Percentiles rank a stretch among this genome's conserved stretches.
Conservation (phyloP, 179 eudicot species). For the Carnegiea gigantea region DNA sequence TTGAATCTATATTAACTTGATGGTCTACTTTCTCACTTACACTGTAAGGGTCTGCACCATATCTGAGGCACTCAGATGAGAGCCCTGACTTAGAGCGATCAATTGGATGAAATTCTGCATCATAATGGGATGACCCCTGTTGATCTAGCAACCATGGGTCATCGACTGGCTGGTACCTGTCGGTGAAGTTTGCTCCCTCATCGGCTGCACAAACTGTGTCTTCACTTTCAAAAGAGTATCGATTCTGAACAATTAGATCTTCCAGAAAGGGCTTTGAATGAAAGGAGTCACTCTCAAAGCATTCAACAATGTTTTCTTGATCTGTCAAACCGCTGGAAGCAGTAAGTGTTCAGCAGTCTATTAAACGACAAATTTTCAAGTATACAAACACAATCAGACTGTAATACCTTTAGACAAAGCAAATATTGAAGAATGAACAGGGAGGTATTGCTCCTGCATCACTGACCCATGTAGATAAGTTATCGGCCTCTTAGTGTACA, state of each 20-base stretch:
- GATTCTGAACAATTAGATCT: constrained; percentile 40
- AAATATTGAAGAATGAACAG: constrained; percentile 34
- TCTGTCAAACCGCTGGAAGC: constrained; percentile 89
- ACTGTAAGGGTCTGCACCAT: constrained; percentile 5
- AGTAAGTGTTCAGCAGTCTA: constrained; percentile 82
- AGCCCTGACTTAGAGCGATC: constrained; percentile 32
- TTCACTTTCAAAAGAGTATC: constrained; percentile 25
- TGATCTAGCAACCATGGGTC: constrained; percentile 46
- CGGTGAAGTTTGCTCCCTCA: constrained; percentile 22
- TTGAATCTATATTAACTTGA: constrained; percentile 23
- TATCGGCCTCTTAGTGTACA: constrained; percentile 32
- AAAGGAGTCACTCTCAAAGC: constrained; percentile 35
- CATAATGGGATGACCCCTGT: constrained; percentile 19
- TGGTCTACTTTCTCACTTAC: constrained; percentile 16
- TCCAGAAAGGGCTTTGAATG: constrained; percentile 33
- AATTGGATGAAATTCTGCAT: constrained; percentile 34
- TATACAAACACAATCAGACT: constrained; percentile 10
- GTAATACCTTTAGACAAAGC: constrained; percentile 56
- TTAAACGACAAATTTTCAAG: constrained; percentile 21
- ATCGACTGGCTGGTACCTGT: constrained; percentile 32
- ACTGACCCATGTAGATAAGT: constrained; percentile 34
- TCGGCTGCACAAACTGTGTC: constrained; percentile 19
- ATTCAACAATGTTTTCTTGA: constrained; percentile 42
- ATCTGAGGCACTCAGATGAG: constrained; percentile 21
- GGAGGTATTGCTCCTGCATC: constrained; percentile 36